phyloP scores from a whole-genome alignment of 2,329 filamentous ascomycete genomes.

The Colletotrichum agaves region DNA sequence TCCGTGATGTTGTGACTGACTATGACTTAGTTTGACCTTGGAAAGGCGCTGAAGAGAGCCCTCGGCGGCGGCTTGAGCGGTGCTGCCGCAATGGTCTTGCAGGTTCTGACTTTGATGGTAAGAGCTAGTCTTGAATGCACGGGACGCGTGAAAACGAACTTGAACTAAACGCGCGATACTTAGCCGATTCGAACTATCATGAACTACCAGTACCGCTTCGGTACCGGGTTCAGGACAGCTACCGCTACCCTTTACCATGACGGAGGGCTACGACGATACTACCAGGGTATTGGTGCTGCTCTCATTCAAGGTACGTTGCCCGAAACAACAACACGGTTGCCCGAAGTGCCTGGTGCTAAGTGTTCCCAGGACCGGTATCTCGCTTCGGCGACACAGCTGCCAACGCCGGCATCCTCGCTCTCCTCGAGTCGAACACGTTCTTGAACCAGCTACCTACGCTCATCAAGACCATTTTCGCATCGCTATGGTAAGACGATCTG shows the following conservation, averaged over 20 bases:
- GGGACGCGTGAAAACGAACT: neutral
- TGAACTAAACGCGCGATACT: no score
- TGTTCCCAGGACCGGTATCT: slow-evolving; percentile 51
- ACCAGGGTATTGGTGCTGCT: slow-evolving; percentile 57
- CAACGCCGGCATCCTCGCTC: slow-evolving; percentile 59
- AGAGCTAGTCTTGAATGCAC: neutral
- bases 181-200: slow-evolving; percentile 61
- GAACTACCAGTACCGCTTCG: slow-evolving; percentile 63
- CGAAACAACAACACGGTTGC: no score
- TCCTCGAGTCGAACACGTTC: slow-evolving; percentile 59
- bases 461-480: slow-evolving; percentile 58
- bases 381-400: slow-evolving; percentile 61
- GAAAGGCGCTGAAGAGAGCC: slow-evolving; percentile 54
- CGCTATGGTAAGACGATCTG: slow-evolving; percentile 49
- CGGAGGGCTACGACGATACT: slow-evolving; percentile 56
- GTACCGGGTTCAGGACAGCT: slow-evolving; percentile 52
- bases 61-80: slow-evolving; percentile 59
- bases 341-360: neutral
- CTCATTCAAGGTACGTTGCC: slow-evolving; percentile 53
- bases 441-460: slow-evolving; percentile 54
- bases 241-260: slow-evolving; percentile 53
- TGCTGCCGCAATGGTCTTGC: slow-evolving; percentile 59
- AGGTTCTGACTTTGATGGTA: slow-evolving; percentile 60
- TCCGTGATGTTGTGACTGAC: neutral
- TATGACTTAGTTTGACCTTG: slow-evolving; percentile 53